Base-by-base conservation (phyloP, 257 asterid genomes). In the Fraxinus pennsylvanica region DNA sequence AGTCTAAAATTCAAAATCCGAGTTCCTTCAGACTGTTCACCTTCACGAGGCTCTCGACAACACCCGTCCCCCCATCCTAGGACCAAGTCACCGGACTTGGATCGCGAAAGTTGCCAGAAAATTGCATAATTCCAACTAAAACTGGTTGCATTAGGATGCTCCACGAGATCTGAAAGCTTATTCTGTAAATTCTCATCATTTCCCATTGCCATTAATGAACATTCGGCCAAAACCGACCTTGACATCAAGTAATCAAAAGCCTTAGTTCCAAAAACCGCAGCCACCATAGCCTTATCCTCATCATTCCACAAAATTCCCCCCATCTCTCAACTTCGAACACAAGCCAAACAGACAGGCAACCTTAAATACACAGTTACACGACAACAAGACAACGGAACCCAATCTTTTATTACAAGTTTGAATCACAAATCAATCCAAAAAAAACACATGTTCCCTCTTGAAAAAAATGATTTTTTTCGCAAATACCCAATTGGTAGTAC, bases 1-100 rank as follows among this genome's bases (percentile, higher is more conserved):
- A 84, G 88, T 14, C 92, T 80, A 74, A 85, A 80, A 71, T 84
- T 85, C 54, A 89, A 84, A 75, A 87, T 84, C 43, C 85, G 88
- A 47, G 88, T 87, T 5, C 81, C 85, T 74, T 93, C 93, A 6
- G 91, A 84, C 82, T 88, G 97, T 85, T 96, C 98, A 0, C 86
- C 91, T 2, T 82, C 94, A 32, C 75, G 84, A 32, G 97, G 97
- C 83, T 96, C 99, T 59, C 99, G 87, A 68, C 99, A 96, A 72
- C 97, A 93, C 15, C 99, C 99, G 74, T 96, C 99, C 1, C 99
- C 99, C 99, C 99, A 96, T 25, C 96, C 99, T 45, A 96, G 76
- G 19, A 96, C 97, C 86, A 93, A 80, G 69, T 96, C 98, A 2
- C 97, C 97, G 2, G 92, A 86, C 69, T 92, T 96, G 15, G 99